Percentiles rank a stretch among this genome's conserved stretches.
phyloP scores from a whole-genome alignment of 495 filamentous ascomycete genomes.

The Tuber microsphaerosporum region DNA sequence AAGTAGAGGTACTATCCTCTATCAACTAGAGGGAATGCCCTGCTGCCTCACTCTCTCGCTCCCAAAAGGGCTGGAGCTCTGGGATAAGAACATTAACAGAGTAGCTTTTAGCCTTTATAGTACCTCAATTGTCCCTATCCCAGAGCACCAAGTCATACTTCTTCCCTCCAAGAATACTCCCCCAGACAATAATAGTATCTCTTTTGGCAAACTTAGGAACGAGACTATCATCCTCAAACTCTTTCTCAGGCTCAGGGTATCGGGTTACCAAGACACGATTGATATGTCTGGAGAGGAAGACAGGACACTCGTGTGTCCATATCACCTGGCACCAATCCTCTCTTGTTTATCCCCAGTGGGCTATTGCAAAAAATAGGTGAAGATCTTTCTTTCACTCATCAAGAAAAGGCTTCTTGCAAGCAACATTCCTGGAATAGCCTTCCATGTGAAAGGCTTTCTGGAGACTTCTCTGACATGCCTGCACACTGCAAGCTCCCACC shows the following conservation, averaged over 20 bases:
- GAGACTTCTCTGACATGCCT: background rate
- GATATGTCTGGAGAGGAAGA: background rate
- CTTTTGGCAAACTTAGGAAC: conserved; percentile 8
- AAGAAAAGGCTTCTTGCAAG: background rate
- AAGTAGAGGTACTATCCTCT: conserved; percentile 13
- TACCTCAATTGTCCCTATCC: conserved; percentile 15
- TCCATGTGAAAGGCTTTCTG: background rate
- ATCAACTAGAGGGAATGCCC: conserved; percentile 8
- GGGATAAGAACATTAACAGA: background rate
- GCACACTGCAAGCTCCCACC: background rate
- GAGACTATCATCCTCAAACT: conserved; percentile 8
- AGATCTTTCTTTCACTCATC: background rate
- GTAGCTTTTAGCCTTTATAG: conserved; percentile 9
- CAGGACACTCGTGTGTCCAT: conserved; percentile 9
- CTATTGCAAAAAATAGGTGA: background rate
- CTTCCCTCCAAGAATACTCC: background rate
- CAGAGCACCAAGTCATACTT: conserved; percentile 5
- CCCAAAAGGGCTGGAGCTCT: conserved; percentile 9
- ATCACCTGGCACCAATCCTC: conserved; percentile 19
- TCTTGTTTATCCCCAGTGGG: conserved; percentile 6
- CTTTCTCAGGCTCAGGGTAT: background rate
- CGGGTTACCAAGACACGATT: conserved; percentile 6
- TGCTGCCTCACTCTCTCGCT: background rate
- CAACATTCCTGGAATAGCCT: background rate
- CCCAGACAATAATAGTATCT: conserved; percentile 10